Conservation (phyloP, 306 rosid genomes). For the Quercus engelmannii region DNA sequence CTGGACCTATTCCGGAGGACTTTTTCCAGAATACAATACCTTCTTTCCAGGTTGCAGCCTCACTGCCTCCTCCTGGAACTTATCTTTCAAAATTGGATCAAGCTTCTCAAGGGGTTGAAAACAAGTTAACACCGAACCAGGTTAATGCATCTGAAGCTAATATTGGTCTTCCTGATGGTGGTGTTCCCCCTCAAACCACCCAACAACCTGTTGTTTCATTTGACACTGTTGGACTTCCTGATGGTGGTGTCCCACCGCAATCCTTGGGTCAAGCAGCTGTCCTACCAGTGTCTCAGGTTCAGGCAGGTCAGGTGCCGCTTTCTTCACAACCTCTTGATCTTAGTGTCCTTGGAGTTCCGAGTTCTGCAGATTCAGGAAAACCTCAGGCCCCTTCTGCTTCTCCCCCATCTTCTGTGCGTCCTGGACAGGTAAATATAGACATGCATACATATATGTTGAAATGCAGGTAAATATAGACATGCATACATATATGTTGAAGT, state of each 20-base stretch:
- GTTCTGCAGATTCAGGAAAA: constrained; percentile 58
- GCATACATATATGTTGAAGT: constrained; percentile 27
- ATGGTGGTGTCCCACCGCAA: constrained; percentile 89
- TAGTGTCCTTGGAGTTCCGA: constrained; percentile 71
- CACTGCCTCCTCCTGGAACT: constrained; percentile 83
- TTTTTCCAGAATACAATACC: constrained; percentile 92
- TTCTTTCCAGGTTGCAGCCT: constrained; percentile 83
- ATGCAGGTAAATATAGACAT: constrained; percentile 50
- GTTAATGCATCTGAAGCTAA: constrained; percentile 44
- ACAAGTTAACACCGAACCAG: constrained; percentile 40
- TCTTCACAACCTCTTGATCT: constrained; percentile 91
- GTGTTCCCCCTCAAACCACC: constrained; percentile 60
- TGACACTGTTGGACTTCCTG: constrained; percentile 72
- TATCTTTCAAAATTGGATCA: constrained; percentile 70
- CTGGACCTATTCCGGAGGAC: constrained; percentile 95
- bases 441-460: constrained; percentile 9
- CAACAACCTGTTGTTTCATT: constrained; percentile 48
- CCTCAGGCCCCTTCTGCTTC: constrained; percentile 42
- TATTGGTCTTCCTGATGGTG: constrained; percentile 59
- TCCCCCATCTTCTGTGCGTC: constrained; percentile 78
- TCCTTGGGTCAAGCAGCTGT: constrained; percentile 48
- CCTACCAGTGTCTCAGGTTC: constrained; percentile 45
- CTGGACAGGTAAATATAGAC: constrained; percentile 76
- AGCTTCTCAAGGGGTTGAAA: constrained; percentile 47
- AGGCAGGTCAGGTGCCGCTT: constrained; percentile 46